Percentiles rank a stretch among this genome's conserved stretches.
These are phyloP conservation scores for Aegilops bicornis DNA, from an alignment of 176 grass and related monocot genomes.

Conservation along the genomic window DNA sequence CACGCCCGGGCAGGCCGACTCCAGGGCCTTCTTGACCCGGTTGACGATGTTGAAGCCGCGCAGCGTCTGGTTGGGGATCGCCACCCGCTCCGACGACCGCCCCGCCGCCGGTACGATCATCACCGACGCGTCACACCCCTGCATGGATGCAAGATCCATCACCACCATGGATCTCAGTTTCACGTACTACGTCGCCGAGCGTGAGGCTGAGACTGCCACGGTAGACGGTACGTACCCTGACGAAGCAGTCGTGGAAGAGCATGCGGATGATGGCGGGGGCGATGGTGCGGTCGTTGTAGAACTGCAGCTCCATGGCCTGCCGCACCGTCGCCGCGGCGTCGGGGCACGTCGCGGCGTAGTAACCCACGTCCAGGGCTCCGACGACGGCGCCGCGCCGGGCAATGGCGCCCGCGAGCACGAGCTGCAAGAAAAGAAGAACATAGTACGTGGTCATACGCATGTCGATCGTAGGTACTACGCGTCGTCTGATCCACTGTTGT, in stretches of 20 bases:
- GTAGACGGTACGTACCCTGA: slow-evolving; percentile 41
- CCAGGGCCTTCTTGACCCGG: slow-evolving; percentile 33
- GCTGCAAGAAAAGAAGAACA: background rate
- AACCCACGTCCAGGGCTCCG: slow-evolving; percentile 26
- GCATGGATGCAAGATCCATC: background rate
- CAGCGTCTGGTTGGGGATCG: slow-evolving; percentile 43
- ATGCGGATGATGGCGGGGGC: slow-evolving; percentile 50
- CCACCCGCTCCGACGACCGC: slow-evolving; percentile 25
- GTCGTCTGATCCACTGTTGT: background rate
- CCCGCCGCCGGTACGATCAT: slow-evolving; percentile 25
- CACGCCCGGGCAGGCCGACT: slow-evolving; percentile 30
- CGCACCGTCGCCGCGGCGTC: slow-evolving; percentile 39
- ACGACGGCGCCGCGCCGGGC: background rate
- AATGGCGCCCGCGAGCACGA: background rate
- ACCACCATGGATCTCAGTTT: no score
- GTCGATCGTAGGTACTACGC: background rate
- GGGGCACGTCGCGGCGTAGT: slow-evolving; percentile 49
- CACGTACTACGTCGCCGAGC: no score
- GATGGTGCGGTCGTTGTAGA: slow-evolving; percentile 27
- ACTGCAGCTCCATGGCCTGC: slow-evolving; percentile 12
- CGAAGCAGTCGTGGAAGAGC: slow-evolving; percentile 92
- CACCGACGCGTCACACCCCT: slow-evolving; percentile 63
- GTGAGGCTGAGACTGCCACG: no score
- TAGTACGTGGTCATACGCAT: background rate
- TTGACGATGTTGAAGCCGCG: slow-evolving; percentile 46